Evolutionary conservation across 345 rosid species (phyloP).

Genomic region (Citropsis articulata): DNA sequence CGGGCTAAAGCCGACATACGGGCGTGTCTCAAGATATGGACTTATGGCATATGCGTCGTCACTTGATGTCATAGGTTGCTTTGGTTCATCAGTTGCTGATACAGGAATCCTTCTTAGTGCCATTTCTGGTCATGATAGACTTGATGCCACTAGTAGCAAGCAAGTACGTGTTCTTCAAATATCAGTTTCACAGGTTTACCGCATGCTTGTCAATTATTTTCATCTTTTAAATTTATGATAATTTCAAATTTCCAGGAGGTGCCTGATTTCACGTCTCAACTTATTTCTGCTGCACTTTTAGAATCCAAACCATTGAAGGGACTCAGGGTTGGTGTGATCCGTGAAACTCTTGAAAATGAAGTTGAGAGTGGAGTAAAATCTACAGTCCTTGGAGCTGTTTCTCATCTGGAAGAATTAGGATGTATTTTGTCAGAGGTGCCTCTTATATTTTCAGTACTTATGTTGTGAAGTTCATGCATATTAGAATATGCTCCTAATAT

Average conservation of each 20-base stretch:
- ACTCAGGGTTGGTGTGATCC: conserved; percentile 74
- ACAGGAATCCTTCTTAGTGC: conserved; percentile 83
- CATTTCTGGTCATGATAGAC: conserved; percentile 73
- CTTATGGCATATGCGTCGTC: conserved; percentile 97
- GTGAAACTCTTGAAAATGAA: conserved; percentile 74
- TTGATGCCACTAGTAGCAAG: conserved; percentile 80
- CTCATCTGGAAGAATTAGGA: conserved; percentile 85
- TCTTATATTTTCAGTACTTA: neutral
- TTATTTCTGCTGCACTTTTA: conserved; percentile 34
- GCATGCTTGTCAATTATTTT: neutral
- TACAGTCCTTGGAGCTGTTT: conserved; percentile 60
- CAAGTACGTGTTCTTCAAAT: conserved; percentile 39
- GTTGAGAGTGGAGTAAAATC: conserved; percentile 74
- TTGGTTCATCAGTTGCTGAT: conserved; percentile 84
- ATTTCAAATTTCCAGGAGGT: conserved; percentile 48
- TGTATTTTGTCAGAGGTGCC: conserved; percentile 65
- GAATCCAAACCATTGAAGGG: conserved; percentile 77
- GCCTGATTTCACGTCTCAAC: conserved; percentile 62
- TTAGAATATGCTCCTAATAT: neutral
- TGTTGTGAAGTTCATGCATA: neutral
- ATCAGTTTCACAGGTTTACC: neutral
- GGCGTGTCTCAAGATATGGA: conserved; percentile 92
- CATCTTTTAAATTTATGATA: neutral
- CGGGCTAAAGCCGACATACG: conserved; percentile 91
- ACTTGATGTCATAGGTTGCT: conserved; percentile 88